phyloP scores from a whole-genome alignment of 495 filamentous ascomycete species.

The Parathielavia appendiculata region DNA sequence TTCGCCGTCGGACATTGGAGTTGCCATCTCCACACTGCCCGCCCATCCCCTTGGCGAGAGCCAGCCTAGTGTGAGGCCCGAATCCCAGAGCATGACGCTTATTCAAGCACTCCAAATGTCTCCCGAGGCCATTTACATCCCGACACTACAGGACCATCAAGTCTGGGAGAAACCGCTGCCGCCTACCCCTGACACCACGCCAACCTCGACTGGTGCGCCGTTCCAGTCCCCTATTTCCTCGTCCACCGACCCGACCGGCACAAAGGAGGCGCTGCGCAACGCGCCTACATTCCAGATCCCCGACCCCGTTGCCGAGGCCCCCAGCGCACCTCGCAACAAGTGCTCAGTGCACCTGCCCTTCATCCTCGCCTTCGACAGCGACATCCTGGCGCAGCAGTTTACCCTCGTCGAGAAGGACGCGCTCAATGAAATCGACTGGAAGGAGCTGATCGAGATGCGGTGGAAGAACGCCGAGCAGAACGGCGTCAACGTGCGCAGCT shows the following conservation, averaged over 20 bases:
- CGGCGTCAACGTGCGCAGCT: conserved; percentile 60
- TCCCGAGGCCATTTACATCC: conserved; percentile 32
- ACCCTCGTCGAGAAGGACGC: conserved; percentile 96
- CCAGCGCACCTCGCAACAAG: conserved; percentile 19
- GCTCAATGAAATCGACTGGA: conserved; percentile 94
- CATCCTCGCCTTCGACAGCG: conserved; percentile 84
- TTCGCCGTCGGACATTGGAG: conserved; percentile 33
- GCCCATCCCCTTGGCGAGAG: conserved; percentile 56
- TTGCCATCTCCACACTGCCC: conserved; percentile 48
- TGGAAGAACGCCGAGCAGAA: conserved; percentile 68
- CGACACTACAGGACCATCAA: conserved; percentile 38
- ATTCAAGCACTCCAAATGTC: conserved; percentile 53
- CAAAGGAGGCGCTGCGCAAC: conserved; percentile 37
- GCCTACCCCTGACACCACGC: conserved; percentile 50
- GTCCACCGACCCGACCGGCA: conserved; percentile 35
- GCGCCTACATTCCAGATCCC: conserved; percentile 31
- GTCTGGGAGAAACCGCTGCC: conserved; percentile 47
- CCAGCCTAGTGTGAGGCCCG: conserved; percentile 47
- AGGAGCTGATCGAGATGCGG: conserved; percentile 88
- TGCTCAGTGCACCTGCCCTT: conserved; percentile 73
- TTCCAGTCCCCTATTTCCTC: conserved; percentile 27
- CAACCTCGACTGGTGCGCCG: conserved; percentile 35
- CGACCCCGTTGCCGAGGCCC: conserved; percentile 20
- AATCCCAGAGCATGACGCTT: conserved; percentile 73
- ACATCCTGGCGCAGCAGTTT: conserved; percentile 85